These are phyloP conservation scores for Fusarium nematophilum DNA, from an alignment of 2,329 filamentous ascomycete species.

Conservation along the genomic window DNA sequence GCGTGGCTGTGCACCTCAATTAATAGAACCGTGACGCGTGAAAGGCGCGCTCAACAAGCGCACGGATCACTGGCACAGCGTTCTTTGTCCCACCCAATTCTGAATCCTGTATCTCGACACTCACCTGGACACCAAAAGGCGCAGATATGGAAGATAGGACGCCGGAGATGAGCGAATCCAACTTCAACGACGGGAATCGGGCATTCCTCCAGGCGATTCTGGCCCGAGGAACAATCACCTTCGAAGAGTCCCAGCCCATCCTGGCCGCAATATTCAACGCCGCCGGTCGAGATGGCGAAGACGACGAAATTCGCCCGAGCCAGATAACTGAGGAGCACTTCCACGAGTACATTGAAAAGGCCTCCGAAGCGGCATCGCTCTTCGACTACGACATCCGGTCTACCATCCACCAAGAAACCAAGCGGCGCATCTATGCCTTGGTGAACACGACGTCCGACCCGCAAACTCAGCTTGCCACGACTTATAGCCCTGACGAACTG, in stretches of 20 bases:
- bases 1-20: constrained; percentile 22
- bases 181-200: constrained; percentile 74
- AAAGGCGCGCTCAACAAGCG: constrained; percentile 21
- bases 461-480: constrained; percentile 87
- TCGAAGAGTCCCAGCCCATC: constrained; percentile 77
- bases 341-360: constrained; percentile 73
- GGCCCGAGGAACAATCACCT: constrained; percentile 80
- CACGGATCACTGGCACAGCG: not conserved
- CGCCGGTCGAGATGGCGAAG: constrained; percentile 46
- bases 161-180: constrained; percentile 41
- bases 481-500: constrained; percentile 84
- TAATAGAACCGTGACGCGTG: constrained; percentile 25
- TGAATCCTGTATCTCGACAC: not conserved
- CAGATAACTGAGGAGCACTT: constrained; percentile 78
- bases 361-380: constrained; percentile 77
- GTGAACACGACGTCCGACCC: constrained; percentile 90
- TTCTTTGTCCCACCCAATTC: constrained; percentile 3
- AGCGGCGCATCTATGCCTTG: constrained; percentile 79
- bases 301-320: constrained; percentile 59
- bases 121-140: not conserved
- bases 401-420: constrained; percentile 74
- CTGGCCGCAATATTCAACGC: constrained; percentile 80
- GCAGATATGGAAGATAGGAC: constrained; percentile 37
- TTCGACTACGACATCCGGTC: constrained; percentile 91
- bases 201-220: constrained; percentile 93